phyloP scores from a whole-genome alignment of 2,329 filamentous ascomycete genomes.

The Colletotrichum plurivorum region DNA sequence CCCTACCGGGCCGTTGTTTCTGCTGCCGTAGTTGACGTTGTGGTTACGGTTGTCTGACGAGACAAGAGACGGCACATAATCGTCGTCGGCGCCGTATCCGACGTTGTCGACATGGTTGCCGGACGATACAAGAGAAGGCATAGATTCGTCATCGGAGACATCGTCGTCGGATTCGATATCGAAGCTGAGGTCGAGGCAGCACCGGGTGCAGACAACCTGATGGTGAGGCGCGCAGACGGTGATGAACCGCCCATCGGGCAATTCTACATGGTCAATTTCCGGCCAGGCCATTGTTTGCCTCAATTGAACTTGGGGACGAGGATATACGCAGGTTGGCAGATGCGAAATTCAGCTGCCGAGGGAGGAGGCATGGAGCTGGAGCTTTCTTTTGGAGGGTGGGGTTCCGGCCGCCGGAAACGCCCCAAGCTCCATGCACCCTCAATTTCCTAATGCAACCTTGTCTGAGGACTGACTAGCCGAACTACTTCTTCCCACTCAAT shows the following conservation, averaged over 20 bases:
- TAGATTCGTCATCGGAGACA: background rate
- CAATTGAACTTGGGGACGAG: background rate
- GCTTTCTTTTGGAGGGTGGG: conserved; percentile 2
- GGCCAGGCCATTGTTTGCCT: background rate
- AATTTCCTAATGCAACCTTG: background rate
- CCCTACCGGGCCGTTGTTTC: too few species aligned
- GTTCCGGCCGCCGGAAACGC: background rate
- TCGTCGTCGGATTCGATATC: background rate
- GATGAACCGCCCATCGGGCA: conserved; percentile 26
- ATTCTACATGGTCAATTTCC: conserved; percentile 6
- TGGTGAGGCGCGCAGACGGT: conserved; percentile 17
- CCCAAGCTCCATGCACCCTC: background rate
- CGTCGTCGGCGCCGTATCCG: background rate
- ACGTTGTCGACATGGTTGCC: background rate
- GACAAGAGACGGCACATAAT: background rate
- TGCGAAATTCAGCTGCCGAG: background rate
- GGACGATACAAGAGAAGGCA: background rate
- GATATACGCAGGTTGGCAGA: background rate
- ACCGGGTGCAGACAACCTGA: conserved; percentile 12
- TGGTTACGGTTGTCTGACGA: background rate
- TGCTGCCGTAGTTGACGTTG: too few species aligned
- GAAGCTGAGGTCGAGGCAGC: conserved; percentile 29
- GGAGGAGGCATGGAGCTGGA: background rate
- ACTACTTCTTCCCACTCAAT: too few species aligned
- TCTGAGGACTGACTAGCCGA: too few species aligned